phyloP scores from a whole-genome alignment of 106 monocot genomes.

The Dioscorea zingiberensis region DNA sequence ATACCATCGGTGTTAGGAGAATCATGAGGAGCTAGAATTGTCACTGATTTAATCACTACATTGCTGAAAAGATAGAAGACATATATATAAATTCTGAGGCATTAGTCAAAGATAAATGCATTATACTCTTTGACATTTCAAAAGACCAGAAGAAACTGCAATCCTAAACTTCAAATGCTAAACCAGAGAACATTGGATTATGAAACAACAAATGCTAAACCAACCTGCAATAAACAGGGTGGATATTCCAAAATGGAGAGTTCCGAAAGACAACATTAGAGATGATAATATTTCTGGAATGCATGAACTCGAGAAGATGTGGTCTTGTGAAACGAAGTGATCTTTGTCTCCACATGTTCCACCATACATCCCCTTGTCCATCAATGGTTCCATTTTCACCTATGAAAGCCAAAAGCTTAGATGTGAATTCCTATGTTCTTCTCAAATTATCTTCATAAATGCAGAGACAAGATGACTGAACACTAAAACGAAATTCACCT shows the following conservation, averaged over 20 bases:
- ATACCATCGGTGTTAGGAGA: conserved; percentile 55
- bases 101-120: too few relatives aligned
- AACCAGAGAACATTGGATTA: too few relatives aligned
- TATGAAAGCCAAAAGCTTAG: conserved; percentile 1
- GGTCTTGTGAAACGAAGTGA: conserved; percentile 73
- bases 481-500: conserved; percentile 12
- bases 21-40: conserved; percentile 38
- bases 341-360: conserved; percentile 97
- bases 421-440: too few relatives aligned
- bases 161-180: too few relatives aligned
- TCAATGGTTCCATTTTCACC: conserved; percentile 91
- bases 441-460: too few relatives aligned
- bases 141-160: too few relatives aligned
- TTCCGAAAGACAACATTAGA: conserved; percentile 71
- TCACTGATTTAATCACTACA: conserved; percentile 35
- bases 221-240: conserved; percentile 94
- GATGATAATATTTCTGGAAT: conserved; percentile 66
- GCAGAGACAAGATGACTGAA: too few relatives aligned
- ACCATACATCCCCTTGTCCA: conserved; percentile 96
- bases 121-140: too few relatives aligned
- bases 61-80: conserved; percentile 21
- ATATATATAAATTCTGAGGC: too few relatives aligned
- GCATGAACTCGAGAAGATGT: conserved; percentile 71
- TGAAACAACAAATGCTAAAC: background rate
- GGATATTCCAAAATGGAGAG: conserved; percentile 95